These are phyloP conservation scores for Cucurbita moschata DNA, from an alignment of 306 rosid species.

Conservation along the genomic window DNA sequence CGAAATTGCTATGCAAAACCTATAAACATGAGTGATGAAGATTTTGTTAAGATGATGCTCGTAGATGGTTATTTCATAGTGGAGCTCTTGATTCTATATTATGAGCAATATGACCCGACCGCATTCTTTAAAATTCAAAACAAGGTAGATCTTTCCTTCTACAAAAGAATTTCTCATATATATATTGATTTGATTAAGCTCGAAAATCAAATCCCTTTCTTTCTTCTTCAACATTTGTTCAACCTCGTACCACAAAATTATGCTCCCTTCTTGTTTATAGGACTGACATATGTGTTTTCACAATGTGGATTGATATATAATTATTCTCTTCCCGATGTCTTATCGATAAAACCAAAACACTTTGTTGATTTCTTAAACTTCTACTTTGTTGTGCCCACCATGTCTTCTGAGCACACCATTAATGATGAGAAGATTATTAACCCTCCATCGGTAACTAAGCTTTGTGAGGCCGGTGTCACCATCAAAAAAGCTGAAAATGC, in stretches of 20 bases:
- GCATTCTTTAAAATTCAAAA: too few species aligned
- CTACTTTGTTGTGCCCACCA: neutral
- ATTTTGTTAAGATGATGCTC: slow-evolving; percentile 41
- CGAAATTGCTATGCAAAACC: slow-evolving; percentile 50
- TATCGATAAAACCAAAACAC: neutral
- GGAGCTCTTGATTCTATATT: slow-evolving; percentile 1
- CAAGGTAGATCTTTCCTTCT: neutral
- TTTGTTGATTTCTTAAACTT: neutral
- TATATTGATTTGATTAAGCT: neutral
- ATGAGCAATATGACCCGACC: too few species aligned
- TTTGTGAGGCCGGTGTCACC: neutral
- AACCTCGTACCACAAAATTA: neutral
- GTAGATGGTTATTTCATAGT: slow-evolving; percentile 58
- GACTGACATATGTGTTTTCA: too few species aligned
- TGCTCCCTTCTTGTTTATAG: too few species aligned
- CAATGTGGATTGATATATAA: too few species aligned
- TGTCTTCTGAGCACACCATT: too few species aligned
- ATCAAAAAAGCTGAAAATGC: neutral
- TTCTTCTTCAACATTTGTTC: slow-evolving; percentile 27
- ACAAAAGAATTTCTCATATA: too few species aligned
- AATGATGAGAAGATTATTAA: too few species aligned
- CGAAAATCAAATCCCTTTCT: slow-evolving; percentile 67
- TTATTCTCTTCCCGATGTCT: too few species aligned
- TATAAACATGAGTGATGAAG: slow-evolving; percentile 14
- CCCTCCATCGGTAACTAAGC: neutral